Evolutionary conservation across 2,329 filamentous ascomycete species (phyloP).

Genomic region (Rutstroemia sp.): DNA sequence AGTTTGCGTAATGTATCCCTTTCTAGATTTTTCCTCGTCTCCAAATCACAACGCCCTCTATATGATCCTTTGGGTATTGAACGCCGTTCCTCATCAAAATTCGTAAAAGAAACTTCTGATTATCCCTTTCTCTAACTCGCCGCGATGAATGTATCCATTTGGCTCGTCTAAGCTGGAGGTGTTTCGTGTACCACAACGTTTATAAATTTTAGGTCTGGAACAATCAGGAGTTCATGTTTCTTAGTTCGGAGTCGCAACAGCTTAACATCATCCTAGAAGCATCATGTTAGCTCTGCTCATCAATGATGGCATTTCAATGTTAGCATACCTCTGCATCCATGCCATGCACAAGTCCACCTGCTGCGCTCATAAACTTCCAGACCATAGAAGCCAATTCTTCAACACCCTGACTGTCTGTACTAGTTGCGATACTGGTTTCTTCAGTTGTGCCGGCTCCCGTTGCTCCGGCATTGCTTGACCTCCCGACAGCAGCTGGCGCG

Average conservation of each 20-base stretch:
- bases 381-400: slow-evolving; percentile 71
- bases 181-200: slow-evolving; percentile 77
- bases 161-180: slow-evolving; percentile 42
- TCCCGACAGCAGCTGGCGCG: slow-evolving; percentile 17
- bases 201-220: slow-evolving; percentile 72
- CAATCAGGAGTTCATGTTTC: slow-evolving; percentile 78
- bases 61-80: slow-evolving; percentile 9
- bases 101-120: not conserved
- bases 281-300: slow-evolving; percentile 8
- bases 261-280: slow-evolving; percentile 62
- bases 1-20: not conserved
- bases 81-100: slow-evolving; percentile 4
- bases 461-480: not conserved
- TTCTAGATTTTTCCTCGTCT: not conserved
- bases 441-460: not conserved
- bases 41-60: slow-evolving; percentile 1
- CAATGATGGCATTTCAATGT: not conserved
- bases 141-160: too few relatives aligned
- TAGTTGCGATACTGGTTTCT: not conserved
- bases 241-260: slow-evolving; percentile 71
- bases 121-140: slow-evolving; percentile 28
- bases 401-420: slow-evolving; percentile 27
- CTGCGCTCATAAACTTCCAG: slow-evolving; percentile 65
- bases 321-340: slow-evolving; percentile 58
- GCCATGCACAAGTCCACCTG: slow-evolving; percentile 62